Evolutionary conservation across 768 basidiomycete species (phyloP), one percentile per base, ranked within the genome.

Genomic region (Naganishia randhawae): DNA sequence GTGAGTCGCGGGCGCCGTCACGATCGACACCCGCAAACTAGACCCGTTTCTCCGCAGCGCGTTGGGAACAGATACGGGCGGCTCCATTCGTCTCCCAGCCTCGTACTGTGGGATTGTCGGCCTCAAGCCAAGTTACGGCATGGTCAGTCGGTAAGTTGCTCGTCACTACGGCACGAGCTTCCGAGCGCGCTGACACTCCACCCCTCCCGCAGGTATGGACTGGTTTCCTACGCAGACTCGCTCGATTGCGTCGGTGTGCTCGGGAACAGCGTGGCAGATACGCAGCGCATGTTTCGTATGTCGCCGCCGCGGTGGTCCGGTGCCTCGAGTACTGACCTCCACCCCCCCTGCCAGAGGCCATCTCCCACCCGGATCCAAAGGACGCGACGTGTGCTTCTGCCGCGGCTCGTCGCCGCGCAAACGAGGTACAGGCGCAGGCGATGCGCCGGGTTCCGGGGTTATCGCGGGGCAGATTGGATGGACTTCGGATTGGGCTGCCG

Each of bases 21-120:
- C 16, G 17, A 19, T 45, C 27, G 48, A 41, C 3, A 14, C 1
- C 9, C 51, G 37, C 53, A 66, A 16, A 64, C 35, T 16, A n/a
- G 32, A 41, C 41, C 31, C 14, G 22, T 22, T 35, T 50, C 54
- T 50, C 68, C 68, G 63, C 72, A 96, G 95, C 19, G 92, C 95
- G 0, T 77, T 98, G 25, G 91, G 88, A 0, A 95, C 93, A 2
- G 96, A 99, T 77, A 98, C 95, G 0, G 95, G 96, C 9, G 96
- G 95, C 0, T 98, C 96, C 6, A 87, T 89, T 11, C 85, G 95
- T 45, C 82, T 99, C 1, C 96, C 96, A 0, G 96, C 96, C 0
- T 88, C 92, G 1, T 97, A 97, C 74, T 96, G 92, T 72, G 92
- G 93, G 5, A 83, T 96, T 0, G 87, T 90, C 1, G 96, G 96